phyloP scores from a whole-genome alignment of 2,329 filamentous ascomycete species.

The Reticulascus tulasneorum region DNA sequence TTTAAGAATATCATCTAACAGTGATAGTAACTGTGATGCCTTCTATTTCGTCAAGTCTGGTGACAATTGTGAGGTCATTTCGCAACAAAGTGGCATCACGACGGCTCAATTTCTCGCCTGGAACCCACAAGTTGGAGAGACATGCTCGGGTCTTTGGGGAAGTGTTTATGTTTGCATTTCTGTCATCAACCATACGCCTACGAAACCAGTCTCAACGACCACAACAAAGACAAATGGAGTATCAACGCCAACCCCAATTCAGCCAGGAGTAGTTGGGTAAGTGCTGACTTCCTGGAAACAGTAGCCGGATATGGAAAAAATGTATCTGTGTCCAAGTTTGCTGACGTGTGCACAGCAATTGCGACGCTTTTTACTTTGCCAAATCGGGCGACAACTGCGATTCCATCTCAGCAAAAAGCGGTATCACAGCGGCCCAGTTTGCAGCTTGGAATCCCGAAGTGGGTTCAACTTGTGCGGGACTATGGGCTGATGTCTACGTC shows the following conservation, averaged over 20 bases:
- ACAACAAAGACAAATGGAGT: constrained; percentile 12
- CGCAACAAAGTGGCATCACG: constrained; percentile 15
- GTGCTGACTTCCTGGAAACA: too few species aligned
- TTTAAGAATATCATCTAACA: too few species aligned
- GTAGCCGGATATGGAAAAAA: too few species aligned
- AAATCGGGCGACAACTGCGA: constrained; percentile 16
- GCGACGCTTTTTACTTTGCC: constrained; percentile 11
- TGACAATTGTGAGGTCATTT: constrained; percentile 7
- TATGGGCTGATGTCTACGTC: constrained; percentile 7
- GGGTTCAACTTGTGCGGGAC: constrained; percentile 7
- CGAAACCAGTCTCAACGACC: constrained; percentile 1
- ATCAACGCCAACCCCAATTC: constrained; percentile 14
- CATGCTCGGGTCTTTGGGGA: constrained; percentile 4
- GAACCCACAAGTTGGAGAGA: constrained; percentile 4
- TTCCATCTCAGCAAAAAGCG: constrained; percentile 16
- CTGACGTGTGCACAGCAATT: too few species aligned
- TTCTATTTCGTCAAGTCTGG: constrained; percentile 7
- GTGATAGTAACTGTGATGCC: constrained; percentile 11
- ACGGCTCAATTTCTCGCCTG: constrained; percentile 9
- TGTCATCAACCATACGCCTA: constrained; percentile 4
- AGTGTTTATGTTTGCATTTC: constrained; percentile 6
- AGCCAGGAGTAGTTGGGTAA: constrained; percentile 14
- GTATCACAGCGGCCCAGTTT: constrained; percentile 20
- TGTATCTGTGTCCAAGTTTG: too few species aligned
- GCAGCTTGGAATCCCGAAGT: constrained; percentile 16